Conservation (phyloP, 2,329 filamentous ascomycete genomes). For the Neonectria hederae region DNA sequence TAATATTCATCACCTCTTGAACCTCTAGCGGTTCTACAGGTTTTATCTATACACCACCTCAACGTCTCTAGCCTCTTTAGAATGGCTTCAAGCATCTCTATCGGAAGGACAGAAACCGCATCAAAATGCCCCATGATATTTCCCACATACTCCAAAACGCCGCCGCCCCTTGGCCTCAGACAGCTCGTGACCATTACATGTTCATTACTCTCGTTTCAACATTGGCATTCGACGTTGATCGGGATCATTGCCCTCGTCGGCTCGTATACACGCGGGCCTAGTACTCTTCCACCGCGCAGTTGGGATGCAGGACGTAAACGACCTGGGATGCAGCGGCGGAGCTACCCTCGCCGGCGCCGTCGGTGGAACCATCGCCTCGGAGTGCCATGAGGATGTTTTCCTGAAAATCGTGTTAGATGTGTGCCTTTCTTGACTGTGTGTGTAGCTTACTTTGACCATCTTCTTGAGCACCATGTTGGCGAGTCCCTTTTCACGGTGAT, state of each 20-base stretch:
- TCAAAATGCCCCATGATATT: slow-evolving; percentile 19
- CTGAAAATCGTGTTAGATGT: slow-evolving; percentile 58
- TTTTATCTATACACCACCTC: neutral
- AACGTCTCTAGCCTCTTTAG: neutral
- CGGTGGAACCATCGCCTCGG: slow-evolving; percentile 67
- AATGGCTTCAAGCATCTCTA: neutral
- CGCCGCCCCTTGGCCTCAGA: neutral
- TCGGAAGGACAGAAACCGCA: slow-evolving; percentile 12
- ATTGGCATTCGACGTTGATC: slow-evolving; percentile 25
- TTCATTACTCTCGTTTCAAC: slow-evolving; percentile 25
- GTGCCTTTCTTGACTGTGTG: slow-evolving; percentile 20
- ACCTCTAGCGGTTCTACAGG: neutral
- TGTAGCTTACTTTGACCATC: slow-evolving; percentile 85
- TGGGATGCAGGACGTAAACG: slow-evolving; percentile 92
- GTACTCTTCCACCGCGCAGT: slow-evolving; percentile 81
- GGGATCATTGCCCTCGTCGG: neutral
- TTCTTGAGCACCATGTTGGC: slow-evolving; percentile 89
- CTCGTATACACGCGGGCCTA: slow-evolving; percentile 38
- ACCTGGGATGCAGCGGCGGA: slow-evolving; percentile 54
- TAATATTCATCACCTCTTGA: neutral
- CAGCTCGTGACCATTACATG: slow-evolving; percentile 15
- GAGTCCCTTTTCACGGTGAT: slow-evolving; percentile 77
- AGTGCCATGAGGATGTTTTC: slow-evolving; percentile 91
- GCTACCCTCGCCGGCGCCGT: slow-evolving; percentile 56
- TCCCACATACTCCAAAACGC: slow-evolving; percentile 22